Percentiles rank a stretch among this genome's conserved stretches.
Evolutionary conservation across 306 rosid species (phyloP).

Genomic region (Ochetophila trinervis): DNA sequence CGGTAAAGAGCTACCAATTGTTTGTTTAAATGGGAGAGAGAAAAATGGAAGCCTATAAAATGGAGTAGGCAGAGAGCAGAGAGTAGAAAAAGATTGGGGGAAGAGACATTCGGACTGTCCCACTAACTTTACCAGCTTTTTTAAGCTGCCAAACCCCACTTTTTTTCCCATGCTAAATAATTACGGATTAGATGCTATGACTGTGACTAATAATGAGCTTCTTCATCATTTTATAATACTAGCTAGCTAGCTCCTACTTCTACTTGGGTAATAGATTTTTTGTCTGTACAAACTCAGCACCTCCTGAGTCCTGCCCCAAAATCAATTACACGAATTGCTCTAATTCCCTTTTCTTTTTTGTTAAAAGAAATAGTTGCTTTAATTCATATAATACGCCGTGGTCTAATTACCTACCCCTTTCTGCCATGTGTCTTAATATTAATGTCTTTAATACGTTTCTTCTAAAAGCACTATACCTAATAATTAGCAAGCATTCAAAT

Average conservation of each 20-base stretch:
- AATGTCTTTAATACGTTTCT: too few relatives aligned
- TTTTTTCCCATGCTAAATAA: constrained; percentile 36
- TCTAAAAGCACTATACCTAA: too few relatives aligned
- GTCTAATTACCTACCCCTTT: too few relatives aligned
- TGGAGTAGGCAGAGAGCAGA: constrained; percentile 11
- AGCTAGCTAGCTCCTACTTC: too few relatives aligned
- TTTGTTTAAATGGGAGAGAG: constrained; percentile 17
- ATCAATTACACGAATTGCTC: too few relatives aligned
- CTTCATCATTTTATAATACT: background rate
- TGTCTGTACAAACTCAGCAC: constrained; percentile 21
- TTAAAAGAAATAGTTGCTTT: too few relatives aligned
- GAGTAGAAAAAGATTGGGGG: constrained; percentile 27
- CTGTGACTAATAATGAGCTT: constrained; percentile 29
- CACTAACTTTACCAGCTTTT: constrained; percentile 73
- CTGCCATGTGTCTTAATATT: too few relatives aligned
- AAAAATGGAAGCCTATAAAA: constrained; percentile 6
- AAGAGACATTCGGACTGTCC: constrained; percentile 98
- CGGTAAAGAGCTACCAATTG: constrained; percentile 8
- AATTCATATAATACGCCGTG: too few relatives aligned
- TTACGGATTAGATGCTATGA: constrained; percentile 36
- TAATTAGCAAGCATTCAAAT: too few relatives aligned
- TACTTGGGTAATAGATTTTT: constrained; percentile 13
- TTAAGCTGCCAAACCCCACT: constrained; percentile 13
- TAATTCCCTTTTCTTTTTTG: too few relatives aligned
- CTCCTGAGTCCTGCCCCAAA: background rate